Conservation (phyloP, 805 yeast genomes). For the Debaryomyces maramus region DNA sequence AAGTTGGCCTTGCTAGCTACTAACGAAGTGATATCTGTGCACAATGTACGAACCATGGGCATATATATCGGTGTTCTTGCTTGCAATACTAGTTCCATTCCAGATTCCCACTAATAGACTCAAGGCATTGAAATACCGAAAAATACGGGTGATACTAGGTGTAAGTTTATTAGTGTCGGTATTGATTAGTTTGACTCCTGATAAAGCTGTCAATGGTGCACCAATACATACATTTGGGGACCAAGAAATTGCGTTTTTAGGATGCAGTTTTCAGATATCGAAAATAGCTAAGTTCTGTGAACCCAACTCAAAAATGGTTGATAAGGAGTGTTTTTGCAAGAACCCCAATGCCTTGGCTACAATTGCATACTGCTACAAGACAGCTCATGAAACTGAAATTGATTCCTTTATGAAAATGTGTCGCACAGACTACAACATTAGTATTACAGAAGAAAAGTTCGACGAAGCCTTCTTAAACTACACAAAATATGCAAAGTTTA, state of each 20-base stretch:
- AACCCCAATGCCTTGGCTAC: slow-evolving; percentile 36
- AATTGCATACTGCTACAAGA: slow-evolving; percentile 34
- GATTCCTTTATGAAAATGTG: slow-evolving; percentile 28
- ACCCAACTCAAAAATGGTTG: slow-evolving; percentile 5
- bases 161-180: slow-evolving; percentile 12
- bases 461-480: slow-evolving; percentile 20
- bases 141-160: slow-evolving; percentile 7
- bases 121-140: slow-evolving; percentile 1
- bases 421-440: slow-evolving; percentile 15
- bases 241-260: slow-evolving; percentile 28
- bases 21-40: too few relatives aligned
- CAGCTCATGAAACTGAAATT: slow-evolving; percentile 24
- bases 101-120: slow-evolving; percentile 6
- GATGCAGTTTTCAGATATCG: slow-evolving; percentile 29
- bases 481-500: slow-evolving; percentile 13
- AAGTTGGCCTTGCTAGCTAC: too few relatives aligned
- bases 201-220: slow-evolving; percentile 25
- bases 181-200: slow-evolving; percentile 24
- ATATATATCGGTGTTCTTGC: slow-evolving; percentile 14
- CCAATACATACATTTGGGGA: slow-evolving; percentile 31
- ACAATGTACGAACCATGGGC: slow-evolving; percentile 21
- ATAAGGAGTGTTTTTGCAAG: slow-evolving; percentile 24
- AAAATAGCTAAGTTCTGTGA: slow-evolving; percentile 22
- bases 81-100: slow-evolving; percentile 17
- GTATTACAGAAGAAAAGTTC: slow-evolving; percentile 23